Evolutionary conservation across 2,329 filamentous ascomycete species (phyloP).

Genomic region (Ceratocystis papillata): DNA sequence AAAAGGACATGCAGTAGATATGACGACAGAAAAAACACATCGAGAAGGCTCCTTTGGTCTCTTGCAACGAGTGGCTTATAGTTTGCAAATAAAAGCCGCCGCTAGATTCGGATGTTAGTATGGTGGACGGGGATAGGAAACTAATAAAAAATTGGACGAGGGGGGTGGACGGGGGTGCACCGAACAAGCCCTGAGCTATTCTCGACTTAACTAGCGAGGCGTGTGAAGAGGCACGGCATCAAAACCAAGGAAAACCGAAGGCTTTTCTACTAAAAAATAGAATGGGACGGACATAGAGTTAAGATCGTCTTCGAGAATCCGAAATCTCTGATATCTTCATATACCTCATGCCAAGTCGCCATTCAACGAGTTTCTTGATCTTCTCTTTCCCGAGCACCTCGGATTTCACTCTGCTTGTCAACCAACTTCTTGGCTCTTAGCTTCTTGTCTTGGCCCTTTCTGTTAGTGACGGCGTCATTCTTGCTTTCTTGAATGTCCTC

Average conservation of each 20-base stretch:
- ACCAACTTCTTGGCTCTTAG: background rate
- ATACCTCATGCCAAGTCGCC: background rate
- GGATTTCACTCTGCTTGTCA: background rate
- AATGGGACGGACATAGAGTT: background rate
- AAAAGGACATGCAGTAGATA: no score
- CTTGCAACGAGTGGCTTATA: background rate
- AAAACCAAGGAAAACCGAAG: background rate
- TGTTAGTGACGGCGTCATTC: background rate
- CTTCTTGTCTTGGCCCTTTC: background rate
- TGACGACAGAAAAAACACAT: no score
- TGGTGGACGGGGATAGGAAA: background rate
- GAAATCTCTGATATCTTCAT: background rate
- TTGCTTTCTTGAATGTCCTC: background rate
- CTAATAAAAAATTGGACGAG: background rate
- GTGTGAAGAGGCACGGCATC: conserved; percentile 1
- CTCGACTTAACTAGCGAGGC: conserved; percentile 10
- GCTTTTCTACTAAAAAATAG: conserved; percentile 1
- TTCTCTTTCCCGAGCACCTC: background rate
- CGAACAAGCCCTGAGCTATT: background rate
- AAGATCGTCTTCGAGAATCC: background rate
- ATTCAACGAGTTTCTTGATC: background rate
- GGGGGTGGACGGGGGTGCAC: background rate
- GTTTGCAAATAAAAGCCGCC: background rate
- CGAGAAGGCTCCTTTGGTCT: background rate
- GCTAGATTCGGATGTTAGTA: no score